Conservation (phyloP, 1,284 basidiomycete species). For the Earliella scabrosa region DNA sequence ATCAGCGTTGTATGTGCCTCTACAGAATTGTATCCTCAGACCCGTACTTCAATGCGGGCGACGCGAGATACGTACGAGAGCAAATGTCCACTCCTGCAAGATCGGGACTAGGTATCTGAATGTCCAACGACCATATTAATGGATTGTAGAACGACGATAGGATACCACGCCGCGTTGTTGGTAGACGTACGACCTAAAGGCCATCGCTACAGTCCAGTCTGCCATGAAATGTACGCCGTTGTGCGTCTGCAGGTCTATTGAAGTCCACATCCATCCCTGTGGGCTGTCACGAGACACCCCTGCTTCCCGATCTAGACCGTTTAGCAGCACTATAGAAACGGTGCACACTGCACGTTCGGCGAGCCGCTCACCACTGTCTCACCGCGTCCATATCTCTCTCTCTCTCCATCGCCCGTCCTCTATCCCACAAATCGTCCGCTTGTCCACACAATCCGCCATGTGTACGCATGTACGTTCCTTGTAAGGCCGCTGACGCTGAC, state of each 20-base stretch:
- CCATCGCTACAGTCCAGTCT: too few relatives aligned
- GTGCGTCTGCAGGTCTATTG: too few relatives aligned
- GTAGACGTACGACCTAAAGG: too few relatives aligned
- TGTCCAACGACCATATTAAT: too few relatives aligned
- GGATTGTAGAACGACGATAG: too few relatives aligned
- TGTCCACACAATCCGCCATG: neutral
- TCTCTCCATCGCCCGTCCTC: neutral
- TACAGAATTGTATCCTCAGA: neutral
- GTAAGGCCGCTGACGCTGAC: neutral
- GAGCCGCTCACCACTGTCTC: neutral
- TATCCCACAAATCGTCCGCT: neutral
- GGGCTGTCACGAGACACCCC: conserved; percentile 2
- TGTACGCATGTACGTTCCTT: neutral
- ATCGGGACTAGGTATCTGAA: too few relatives aligned
- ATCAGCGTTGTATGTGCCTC: neutral
- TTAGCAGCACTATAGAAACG: conserved; percentile 10
- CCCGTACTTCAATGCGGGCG: neutral
- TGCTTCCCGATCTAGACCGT: conserved; percentile 4
- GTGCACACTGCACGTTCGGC: neutral
- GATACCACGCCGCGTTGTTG: too few relatives aligned
- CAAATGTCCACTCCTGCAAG: neutral
- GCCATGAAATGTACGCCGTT: too few relatives aligned
- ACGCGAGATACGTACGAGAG: neutral
- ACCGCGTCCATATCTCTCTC: neutral
- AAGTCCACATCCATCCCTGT: too few relatives aligned